Evolutionary conservation across 768 basidiomycete genomes (phyloP).

Genomic region (Lanmaoa rubissima): DNA sequence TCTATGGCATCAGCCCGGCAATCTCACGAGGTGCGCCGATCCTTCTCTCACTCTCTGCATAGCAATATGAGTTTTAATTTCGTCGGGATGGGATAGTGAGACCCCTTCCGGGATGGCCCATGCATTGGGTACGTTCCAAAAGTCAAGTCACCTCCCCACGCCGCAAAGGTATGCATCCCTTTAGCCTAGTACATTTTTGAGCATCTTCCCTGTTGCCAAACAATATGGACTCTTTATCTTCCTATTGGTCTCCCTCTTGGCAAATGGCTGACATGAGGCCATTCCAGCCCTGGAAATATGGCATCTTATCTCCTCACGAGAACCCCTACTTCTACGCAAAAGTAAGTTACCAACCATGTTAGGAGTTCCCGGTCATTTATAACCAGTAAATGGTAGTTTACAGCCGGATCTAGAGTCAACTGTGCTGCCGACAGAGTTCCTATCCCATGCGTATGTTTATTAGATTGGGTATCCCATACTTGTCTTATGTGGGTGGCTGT

Average conservation of each 20-base stretch:
- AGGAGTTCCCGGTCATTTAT: not conserved
- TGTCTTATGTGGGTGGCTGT: not conserved
- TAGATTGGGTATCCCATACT: not conserved
- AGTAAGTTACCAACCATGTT: slow-evolving; percentile 15
- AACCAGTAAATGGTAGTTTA: slow-evolving; percentile 1
- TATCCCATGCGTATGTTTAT: slow-evolving; percentile 19
- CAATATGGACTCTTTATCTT: not conserved
- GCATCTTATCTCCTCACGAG: slow-evolving; percentile 29
- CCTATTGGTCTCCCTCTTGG: not conserved
- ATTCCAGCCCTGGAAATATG: slow-evolving; percentile 34
- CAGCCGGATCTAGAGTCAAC: slow-evolving; percentile 7
- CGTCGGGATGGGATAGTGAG: slow-evolving; percentile 1
- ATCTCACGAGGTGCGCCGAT: slow-evolving; percentile 16
- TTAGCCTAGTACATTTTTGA: not conserved
- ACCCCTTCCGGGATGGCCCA: slow-evolving; percentile 4
- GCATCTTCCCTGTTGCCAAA: not conserved
- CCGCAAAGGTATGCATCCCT: slow-evolving; percentile 28
- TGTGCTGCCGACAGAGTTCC: slow-evolving; percentile 26
- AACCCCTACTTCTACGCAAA: slow-evolving; percentile 12
- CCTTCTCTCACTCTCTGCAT: not conserved
- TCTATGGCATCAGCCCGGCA: slow-evolving; percentile 1
- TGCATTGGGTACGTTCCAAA: slow-evolving; percentile 10
- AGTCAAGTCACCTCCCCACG: slow-evolving; percentile 28
- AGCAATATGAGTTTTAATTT: not conserved
- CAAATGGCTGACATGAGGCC: slow-evolving; percentile 12